These are phyloP conservation scores for Fomitopsis pinicola DNA, from an alignment of 1,284 basidiomycete genomes.

Conservation along the genomic window DNA sequence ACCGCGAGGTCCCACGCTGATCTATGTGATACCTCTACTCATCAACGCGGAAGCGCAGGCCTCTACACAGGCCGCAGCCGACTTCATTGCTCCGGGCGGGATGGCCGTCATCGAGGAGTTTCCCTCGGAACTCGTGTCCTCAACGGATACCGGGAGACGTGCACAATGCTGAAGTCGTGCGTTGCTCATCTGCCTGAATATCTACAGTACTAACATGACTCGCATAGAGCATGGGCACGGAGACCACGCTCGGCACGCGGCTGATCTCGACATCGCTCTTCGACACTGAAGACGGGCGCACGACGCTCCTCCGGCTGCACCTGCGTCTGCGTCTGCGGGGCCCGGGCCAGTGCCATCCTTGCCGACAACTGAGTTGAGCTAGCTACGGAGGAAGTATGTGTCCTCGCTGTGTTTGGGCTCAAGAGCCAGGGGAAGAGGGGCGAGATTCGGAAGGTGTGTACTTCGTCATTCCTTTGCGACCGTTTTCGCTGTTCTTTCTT, in stretches of 20 bases:
- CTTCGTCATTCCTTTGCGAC: neutral
- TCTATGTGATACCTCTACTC: conserved; percentile 28
- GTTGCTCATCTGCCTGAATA: conserved; percentile 3
- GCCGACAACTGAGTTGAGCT: conserved; percentile 1
- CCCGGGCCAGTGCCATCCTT: neutral
- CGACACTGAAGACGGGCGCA: conserved; percentile 19
- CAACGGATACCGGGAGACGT: conserved; percentile 26
- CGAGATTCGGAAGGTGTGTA: conserved; percentile 13
- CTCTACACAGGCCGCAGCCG: conserved; percentile 27
- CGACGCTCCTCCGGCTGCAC: conserved; percentile 17
- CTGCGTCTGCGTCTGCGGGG: neutral
- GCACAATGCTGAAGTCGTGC: conserved; percentile 21
- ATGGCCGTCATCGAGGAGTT: conserved; percentile 28
- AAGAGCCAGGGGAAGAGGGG: conserved; percentile 3
- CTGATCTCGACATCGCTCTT: conserved; percentile 29
- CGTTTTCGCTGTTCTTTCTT: neutral
- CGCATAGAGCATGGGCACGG: conserved; percentile 20
- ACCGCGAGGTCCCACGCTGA: conserved; percentile 12
- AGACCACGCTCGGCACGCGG: conserved; percentile 27
- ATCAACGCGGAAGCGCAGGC: conserved; percentile 22
- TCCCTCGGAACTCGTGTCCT: conserved; percentile 30
- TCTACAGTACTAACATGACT: too few species aligned
- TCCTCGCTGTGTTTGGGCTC: conserved; percentile 19
- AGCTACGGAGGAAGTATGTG: conserved; percentile 19
- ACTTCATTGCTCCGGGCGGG: conserved; percentile 29